Evolutionary conservation across 2,329 filamentous ascomycete species (phyloP).

Genomic region (Stagonosporopsis chrysanthemi): DNA sequence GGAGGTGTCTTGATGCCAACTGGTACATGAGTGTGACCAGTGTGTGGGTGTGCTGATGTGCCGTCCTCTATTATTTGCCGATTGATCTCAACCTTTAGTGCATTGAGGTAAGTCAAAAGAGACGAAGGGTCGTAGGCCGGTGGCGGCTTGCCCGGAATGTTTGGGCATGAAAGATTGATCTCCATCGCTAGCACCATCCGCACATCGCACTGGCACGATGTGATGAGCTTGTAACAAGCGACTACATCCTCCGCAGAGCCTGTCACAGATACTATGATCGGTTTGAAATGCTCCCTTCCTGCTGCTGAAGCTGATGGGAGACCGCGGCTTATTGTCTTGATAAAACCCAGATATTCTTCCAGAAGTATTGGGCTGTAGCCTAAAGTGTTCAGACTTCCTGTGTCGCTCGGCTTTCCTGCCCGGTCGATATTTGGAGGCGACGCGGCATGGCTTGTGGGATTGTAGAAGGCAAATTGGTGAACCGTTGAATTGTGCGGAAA

Average conservation of each 20-base stretch:
- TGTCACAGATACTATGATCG: constrained; percentile 75
- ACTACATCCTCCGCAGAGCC: constrained; percentile 66
- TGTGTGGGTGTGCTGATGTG: constrained; percentile 10
- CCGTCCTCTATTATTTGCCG: constrained; percentile 13
- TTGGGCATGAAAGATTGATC: constrained; percentile 80
- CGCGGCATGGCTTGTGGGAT: constrained; percentile 50
- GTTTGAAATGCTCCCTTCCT: constrained; percentile 54
- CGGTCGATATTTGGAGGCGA: constrained; percentile 29
- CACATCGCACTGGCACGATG: constrained; percentile 40
- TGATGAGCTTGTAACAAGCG: constrained; percentile 63
- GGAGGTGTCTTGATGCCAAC: constrained; percentile 78
- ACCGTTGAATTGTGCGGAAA: constrained; percentile 67
- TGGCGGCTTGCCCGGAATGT: constrained; percentile 72
- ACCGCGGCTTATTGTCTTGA: constrained; percentile 57
- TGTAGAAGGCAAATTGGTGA: constrained; percentile 74
- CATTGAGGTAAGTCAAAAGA: constrained; percentile 63
- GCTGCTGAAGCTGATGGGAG: constrained; percentile 7
- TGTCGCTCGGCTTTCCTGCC: constrained; percentile 34
- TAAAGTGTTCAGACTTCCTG: constrained; percentile 68
- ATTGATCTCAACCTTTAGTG: constrained; percentile 51
- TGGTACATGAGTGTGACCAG: constrained; percentile 44
- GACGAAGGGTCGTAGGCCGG: constrained; percentile 69
- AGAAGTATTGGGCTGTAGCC: constrained; percentile 75
- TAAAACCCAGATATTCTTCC: constrained; percentile 64
- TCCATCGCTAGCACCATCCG: constrained; percentile 70